These are phyloP conservation scores for Suillus sp. DNA, from an alignment of 768 basidiomycete species.

Conservation along the genomic window DNA sequence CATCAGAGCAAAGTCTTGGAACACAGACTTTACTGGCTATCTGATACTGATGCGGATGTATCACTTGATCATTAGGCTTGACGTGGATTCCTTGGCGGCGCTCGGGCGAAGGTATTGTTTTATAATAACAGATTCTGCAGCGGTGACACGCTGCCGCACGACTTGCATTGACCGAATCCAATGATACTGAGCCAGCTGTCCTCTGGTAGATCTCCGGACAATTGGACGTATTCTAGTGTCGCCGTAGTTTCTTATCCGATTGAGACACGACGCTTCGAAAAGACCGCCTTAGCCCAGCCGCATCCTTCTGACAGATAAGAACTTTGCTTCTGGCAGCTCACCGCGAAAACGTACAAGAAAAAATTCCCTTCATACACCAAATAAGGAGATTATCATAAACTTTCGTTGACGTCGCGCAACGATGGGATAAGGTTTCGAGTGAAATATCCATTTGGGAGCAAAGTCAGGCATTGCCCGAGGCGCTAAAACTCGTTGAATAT, in stretches of 20 bases:
- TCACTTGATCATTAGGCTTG: too few relatives aligned
- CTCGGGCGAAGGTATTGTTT: background rate
- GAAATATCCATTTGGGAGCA: conserved; percentile 12
- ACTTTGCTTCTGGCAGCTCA: conserved; percentile 19
- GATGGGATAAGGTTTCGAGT: conserved; percentile 17
- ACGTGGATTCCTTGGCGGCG: conserved; percentile 1
- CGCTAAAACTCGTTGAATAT: conserved; percentile 1
- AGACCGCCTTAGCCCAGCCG: conserved; percentile 26
- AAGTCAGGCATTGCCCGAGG: conserved; percentile 10
- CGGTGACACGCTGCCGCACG: background rate
- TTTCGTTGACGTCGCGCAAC: conserved; percentile 29
- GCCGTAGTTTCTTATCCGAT: conserved; percentile 20
- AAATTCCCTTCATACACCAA: conserved; percentile 16
- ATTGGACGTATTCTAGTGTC: background rate
- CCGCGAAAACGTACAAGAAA: conserved; percentile 11
- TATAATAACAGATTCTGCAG: background rate
- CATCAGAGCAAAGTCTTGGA: background rate
- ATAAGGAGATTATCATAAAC: conserved; percentile 20
- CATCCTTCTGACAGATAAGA: conserved; percentile 6
- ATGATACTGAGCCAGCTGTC: background rate
- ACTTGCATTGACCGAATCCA: background rate
- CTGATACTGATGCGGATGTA: background rate
- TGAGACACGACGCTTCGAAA: conserved; percentile 11
- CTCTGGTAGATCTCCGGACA: background rate
- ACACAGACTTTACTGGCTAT: background rate